Evolutionary conservation across 179 eudicot species (phyloP), one percentile per base, ranked within the genome.

Genomic region (Monotropa hypopitys): DNA sequence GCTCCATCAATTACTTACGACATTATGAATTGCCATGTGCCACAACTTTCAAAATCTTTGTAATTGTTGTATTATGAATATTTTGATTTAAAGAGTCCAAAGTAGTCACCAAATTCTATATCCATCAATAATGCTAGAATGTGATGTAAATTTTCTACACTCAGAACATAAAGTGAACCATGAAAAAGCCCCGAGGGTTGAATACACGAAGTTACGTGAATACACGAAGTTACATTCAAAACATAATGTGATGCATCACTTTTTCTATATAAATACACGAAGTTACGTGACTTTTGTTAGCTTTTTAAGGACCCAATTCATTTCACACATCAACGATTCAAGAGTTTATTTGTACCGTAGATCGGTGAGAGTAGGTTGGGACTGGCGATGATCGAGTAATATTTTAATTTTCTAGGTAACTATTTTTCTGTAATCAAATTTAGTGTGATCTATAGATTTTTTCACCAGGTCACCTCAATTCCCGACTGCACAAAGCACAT

Each of bases 401-500:
- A 38, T 65, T 4, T 56, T n/a, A 3, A 68, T n/a, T n/a, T n/a
- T n/a, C n/a, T n/a, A n/a, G n/a, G n/a, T n/a, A n/a, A n/a, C n/a
- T n/a, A n/a, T n/a, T n/a, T n/a, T n/a, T n/a, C n/a, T n/a, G n/a
- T n/a, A 69, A 43, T 21, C 8, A 42, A 3, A 38, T 5, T 81
- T 15, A 69, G 18, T 33, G 18, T 33, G 63, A 62, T 8, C 9
- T 26, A 18, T 23, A 43, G 33, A 61, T 16, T 1, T 11, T 8
- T 62, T 76, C 7, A 66, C 18, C 47, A 43, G 76, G 88, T 75
- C 38, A 47, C 86, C 79, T 76, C 32, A 20, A 49, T 30, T 73
- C 75, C 80, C 62, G 82, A 76, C 87, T 82, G 84, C 88, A 84
- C 88, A 73, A 82, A 86, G 76, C 84, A 84, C 86, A 78, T 2